Base-by-base conservation (phyloP, 495 filamentous ascomycete genomes). In the Penicillium antarcticum region DNA sequence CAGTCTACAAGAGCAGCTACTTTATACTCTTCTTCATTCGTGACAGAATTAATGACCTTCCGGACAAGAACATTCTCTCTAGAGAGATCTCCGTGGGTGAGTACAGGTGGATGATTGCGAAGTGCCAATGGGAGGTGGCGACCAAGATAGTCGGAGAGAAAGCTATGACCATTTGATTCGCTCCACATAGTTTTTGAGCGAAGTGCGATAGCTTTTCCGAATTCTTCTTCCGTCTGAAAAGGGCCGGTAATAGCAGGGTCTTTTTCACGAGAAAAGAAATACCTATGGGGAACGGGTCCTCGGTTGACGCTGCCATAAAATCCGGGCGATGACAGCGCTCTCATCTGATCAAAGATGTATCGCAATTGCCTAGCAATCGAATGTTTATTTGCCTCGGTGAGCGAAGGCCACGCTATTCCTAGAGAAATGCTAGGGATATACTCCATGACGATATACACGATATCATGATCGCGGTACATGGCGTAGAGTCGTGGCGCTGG, bases 1-100 rank as follows among this genome's bases (percentile, higher is more conserved):
- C 76, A 77, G 57, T 78, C 73, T 43, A 79, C 56, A 58, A 80
- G 63, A 41, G 68, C 73, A 52, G 58, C 63, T 14, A 64, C 42
- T 42, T 62, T 38, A 31, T 54, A 54, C 44, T 48, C 44, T 31
- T 54, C 44, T 42, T 48, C 38, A 36, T 37, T 51, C 35, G 47
- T 42, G 48, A 51, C 38, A 55, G 51, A 40, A 52, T 52, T 51
- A 5, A 43, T 29, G 13, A 55, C 43, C 21, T 59, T 59, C 42
- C 52, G 32, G 34, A 67, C 60, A 19, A 70, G 55, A 45, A 72
- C 58, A 52, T 71, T 70, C 56, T 65, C 58, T 26, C 57, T 52
- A 19, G 62, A 61, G 29, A 70, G 42, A 60, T 68, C 65, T 52
- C 56, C 55, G 42, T 72, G 62, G 32, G 69, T 65, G 32, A 72